Conservation (phyloP, 2,329 filamentous ascomycete species). For the Penicillium sp. region DNA sequence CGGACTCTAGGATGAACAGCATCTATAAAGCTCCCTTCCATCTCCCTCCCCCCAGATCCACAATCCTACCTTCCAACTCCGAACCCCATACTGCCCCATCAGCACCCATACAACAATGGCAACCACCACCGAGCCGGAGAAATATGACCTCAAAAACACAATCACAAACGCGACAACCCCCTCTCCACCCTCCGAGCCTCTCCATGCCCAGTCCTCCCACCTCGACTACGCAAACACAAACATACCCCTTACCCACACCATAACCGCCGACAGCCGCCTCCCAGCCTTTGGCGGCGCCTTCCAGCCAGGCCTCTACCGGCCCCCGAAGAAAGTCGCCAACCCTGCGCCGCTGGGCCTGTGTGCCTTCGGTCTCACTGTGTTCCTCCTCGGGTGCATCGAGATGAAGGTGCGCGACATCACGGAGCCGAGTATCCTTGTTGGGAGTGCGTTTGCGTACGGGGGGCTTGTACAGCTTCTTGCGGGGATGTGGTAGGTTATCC, state of each 20-base stretch:
- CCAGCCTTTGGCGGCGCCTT: slow-evolving; percentile 70
- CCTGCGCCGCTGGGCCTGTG: slow-evolving; percentile 73
- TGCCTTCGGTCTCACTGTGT: slow-evolving; percentile 78
- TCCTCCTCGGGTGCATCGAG: slow-evolving; percentile 75
- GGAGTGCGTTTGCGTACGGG: slow-evolving; percentile 72
- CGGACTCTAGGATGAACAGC: too few relatives aligned
- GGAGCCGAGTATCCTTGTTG: slow-evolving; percentile 67
- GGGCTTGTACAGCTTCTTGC: slow-evolving; percentile 75
- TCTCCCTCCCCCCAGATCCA: background rate
- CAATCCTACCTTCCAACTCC: background rate
- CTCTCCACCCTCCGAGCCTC: background rate
- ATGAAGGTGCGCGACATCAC: slow-evolving; percentile 63
- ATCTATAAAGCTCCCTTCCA: background rate
- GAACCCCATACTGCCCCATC: background rate
- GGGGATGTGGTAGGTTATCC: slow-evolving; percentile 72
- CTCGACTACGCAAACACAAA: slow-evolving; percentile 36
- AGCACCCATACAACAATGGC: slow-evolving; percentile 1
- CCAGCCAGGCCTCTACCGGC: slow-evolving; percentile 67
- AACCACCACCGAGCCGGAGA: slow-evolving; percentile 4
- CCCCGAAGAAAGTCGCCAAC: slow-evolving; percentile 71
- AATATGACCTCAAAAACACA: slow-evolving; percentile 14
- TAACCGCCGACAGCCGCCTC: slow-evolving; percentile 44
- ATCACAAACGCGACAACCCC: slow-evolving; percentile 8
- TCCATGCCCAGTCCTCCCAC: background rate
- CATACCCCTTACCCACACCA: slow-evolving; percentile 44